These are phyloP conservation scores for Aureobasidium namibiae DNA, from an alignment of 2,329 filamentous ascomycete species.

Conservation along the genomic window DNA sequence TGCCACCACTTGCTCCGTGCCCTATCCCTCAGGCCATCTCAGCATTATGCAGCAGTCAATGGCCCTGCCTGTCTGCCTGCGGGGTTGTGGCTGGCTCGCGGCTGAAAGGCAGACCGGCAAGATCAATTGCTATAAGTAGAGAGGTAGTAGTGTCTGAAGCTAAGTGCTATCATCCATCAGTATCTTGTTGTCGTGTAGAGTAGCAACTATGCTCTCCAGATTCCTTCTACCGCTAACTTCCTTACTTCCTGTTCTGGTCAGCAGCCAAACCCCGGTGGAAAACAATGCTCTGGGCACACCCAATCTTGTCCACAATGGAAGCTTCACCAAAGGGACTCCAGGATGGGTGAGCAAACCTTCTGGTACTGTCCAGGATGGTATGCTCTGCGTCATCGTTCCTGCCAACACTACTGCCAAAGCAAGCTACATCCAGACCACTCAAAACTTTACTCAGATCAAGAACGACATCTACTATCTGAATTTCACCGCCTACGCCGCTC, in stretches of 20 bases:
- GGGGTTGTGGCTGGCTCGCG: background rate
- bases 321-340: constrained; percentile 8
- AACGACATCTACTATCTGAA: constrained; percentile 15
- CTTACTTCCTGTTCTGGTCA: background rate
- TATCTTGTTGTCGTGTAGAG: background rate
- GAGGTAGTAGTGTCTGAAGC: background rate
- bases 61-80: background rate
- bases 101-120: background rate
- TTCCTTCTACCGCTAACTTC: background rate
- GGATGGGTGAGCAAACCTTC: background rate
- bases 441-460: constrained; percentile 13
- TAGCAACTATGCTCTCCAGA: background rate
- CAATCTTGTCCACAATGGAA: constrained; percentile 11
- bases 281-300: constrained; percentile 8
- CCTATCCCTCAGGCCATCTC: background rate
- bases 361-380: background rate
- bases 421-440: constrained; percentile 8
- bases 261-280: background rate
- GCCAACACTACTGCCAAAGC: constrained; percentile 7
- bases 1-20: background rate
- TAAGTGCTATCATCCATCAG: background rate
- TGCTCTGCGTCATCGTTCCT: constrained; percentile 12
- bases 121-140: background rate
- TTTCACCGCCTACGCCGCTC: constrained; percentile 12
- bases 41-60: background rate